phyloP scores from a whole-genome alignment of 2,329 filamentous ascomycete species.

The Claviceps cyperi region DNA sequence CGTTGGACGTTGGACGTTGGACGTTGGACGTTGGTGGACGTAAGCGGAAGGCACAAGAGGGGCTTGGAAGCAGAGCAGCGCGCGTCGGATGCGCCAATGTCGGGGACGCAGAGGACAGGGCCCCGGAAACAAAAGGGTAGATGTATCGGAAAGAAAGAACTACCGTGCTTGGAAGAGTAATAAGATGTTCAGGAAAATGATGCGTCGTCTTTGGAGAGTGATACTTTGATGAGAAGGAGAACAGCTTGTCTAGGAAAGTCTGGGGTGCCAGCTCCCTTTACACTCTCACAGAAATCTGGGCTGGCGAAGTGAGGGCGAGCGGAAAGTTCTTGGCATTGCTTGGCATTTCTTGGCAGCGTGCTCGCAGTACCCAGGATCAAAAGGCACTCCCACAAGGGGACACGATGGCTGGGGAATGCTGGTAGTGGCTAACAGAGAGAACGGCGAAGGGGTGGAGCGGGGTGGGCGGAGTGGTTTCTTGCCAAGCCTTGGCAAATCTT shows the following conservation, averaged over 20 bases:
- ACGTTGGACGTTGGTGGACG: neutral
- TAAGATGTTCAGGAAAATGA: neutral
- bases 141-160: neutral
- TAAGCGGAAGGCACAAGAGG: neutral
- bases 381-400: conserved; percentile 1
- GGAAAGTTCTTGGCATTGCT: conserved; percentile 21
- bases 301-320: conserved; percentile 22
- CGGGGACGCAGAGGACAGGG: neutral
- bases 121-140: neutral
- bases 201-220: conserved; percentile 5
- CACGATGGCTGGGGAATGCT: neutral
- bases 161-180: neutral
- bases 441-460: conserved; percentile 6
- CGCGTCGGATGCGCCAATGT: neutral
- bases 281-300: conserved; percentile 19
- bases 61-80: neutral
- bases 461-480: conserved; percentile 14
- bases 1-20: too few species aligned
- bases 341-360: conserved; percentile 13
- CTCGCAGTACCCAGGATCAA: conserved; percentile 8
- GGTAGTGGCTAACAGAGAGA: conserved; percentile 5
- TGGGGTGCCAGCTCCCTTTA: conserved; percentile 22
- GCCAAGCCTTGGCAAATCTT: conserved; percentile 25
- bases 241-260: conserved; percentile 5
- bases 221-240: neutral